Evolutionary conservation across 2,329 filamentous ascomycete species (phyloP).

Genomic region (Beauveria sp.): DNA sequence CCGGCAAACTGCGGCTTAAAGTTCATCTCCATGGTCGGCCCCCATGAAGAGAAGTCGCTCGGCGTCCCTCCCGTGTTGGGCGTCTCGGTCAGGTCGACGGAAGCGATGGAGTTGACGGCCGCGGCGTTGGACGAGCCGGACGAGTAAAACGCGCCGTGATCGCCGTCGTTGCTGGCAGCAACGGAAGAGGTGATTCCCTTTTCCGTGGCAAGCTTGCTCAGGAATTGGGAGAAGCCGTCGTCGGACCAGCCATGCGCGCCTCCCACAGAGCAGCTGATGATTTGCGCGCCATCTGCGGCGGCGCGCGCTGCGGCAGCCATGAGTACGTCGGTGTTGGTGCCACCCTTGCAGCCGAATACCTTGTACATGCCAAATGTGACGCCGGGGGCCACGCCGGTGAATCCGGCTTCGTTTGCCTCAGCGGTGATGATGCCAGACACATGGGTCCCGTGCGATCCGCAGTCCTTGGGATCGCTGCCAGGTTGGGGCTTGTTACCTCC

Average conservation of each 20-base stretch:
- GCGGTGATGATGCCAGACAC: conserved; percentile 40
- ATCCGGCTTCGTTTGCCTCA: conserved; percentile 28
- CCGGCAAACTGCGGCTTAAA: conserved; percentile 48
- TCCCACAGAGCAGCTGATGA: conserved; percentile 25
- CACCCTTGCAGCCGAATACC: conserved; percentile 28
- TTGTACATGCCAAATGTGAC: conserved; percentile 34
- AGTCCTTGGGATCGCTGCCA: conserved; percentile 32
- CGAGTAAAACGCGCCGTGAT: conserved; percentile 12
- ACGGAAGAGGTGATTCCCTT: conserved; percentile 15
- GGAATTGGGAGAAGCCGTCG: conserved; percentile 14
- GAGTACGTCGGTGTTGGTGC: conserved; percentile 30
- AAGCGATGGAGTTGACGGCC: conserved; percentile 14
- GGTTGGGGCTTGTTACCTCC: conserved; percentile 24
- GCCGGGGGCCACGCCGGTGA: conserved; percentile 34
- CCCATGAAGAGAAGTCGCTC: conserved; percentile 50
- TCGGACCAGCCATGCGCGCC: conserved; percentile 20
- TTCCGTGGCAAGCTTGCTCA: neutral
- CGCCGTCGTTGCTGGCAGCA: conserved; percentile 23
- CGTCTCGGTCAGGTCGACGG: conserved; percentile 20
- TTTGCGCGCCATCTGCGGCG: conserved; percentile 31
- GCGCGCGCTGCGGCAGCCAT: conserved; percentile 35
- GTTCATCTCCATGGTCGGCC: conserved; percentile 51
- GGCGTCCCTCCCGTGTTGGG: conserved; percentile 47
- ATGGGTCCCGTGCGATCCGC: conserved; percentile 38
- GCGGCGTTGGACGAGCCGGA: conserved; percentile 12